phyloP scores from a whole-genome alignment of 192 early-diverging fungal genomes.

The Fimicolochytrium jonesii region DNA sequence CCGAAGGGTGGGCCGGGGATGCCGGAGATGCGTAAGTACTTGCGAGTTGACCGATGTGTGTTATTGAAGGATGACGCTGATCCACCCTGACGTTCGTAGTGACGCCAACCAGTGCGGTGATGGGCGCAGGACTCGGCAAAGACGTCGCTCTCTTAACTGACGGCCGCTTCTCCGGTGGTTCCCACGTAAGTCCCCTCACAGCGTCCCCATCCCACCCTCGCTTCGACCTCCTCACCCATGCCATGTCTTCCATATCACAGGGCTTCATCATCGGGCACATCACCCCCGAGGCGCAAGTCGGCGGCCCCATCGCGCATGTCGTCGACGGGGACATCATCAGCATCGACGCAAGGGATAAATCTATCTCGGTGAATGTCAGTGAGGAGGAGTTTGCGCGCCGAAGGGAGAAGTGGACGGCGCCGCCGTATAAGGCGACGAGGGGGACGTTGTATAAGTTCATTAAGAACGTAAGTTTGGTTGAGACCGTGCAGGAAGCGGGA shows the following conservation, averaged over 20 bases:
- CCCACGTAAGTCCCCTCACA: constrained; percentile 59
- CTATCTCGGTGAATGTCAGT: constrained; percentile 71
- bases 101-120: constrained; percentile 94
- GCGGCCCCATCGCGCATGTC: constrained; percentile 92
- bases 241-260: constrained; percentile 31
- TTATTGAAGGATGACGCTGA: no score
- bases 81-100: no score
- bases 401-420: constrained; percentile 68
- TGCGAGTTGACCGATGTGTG: no score
- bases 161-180: constrained; percentile 97
- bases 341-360: constrained; percentile 80
- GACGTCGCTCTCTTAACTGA: constrained; percentile 97
- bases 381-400: constrained; percentile 75
- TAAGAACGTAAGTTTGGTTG: constrained; percentile 49
- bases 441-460: constrained; percentile 95
- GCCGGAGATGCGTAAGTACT: constrained; percentile 89
- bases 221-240: not conserved
- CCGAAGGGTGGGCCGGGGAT: constrained; percentile 98
- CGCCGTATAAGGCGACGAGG: constrained; percentile 78
- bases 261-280: constrained; percentile 99
- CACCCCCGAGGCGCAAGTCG: constrained; percentile 94
- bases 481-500: not conserved
- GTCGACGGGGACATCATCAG: constrained; percentile 82
- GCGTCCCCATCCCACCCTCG: constrained; percentile 2
- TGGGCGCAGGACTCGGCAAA: constrained; percentile 98